Conservation (phyloP, 2,329 filamentous ascomycete species). For the Eutypella sp. region DNA sequence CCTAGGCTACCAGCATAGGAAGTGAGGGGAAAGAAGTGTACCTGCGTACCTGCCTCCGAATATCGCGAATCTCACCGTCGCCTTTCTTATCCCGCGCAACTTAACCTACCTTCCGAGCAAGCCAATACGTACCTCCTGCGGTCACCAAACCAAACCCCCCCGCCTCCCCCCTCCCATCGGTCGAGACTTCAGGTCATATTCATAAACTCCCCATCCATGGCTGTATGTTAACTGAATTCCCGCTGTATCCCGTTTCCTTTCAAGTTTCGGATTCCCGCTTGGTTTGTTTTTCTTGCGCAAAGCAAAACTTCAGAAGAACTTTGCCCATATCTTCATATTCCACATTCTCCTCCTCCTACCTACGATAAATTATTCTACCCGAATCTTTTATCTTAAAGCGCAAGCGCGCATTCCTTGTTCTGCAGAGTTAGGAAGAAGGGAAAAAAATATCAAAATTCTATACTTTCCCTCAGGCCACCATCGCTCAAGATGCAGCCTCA, state of each 20-base stretch:
- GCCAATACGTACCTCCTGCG: not conserved
- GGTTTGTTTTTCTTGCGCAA: no score
- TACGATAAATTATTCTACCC: not conserved
- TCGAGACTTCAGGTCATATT: not conserved
- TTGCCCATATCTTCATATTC: not conserved
- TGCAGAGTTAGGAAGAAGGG: no score
- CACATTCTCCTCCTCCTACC: not conserved
- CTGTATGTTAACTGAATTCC: constrained; percentile 7
- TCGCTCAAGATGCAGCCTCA: not conserved
- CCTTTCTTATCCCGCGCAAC: not conserved
- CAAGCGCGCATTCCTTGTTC: no score
- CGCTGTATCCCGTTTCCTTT: not conserved
- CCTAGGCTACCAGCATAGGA: not conserved
- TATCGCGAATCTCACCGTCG: not conserved
- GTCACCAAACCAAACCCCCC: not conserved
- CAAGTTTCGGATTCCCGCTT: no score
- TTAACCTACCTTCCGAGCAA: not conserved
- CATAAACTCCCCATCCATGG: constrained; percentile 6
- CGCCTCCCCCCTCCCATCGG: not conserved
- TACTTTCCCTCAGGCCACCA: no score
- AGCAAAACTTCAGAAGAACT: no score
- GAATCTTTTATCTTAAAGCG: no score
- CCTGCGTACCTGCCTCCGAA: not conserved
- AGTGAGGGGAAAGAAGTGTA: not conserved
- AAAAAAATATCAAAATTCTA: no score